Evolutionary conservation across 2,329 filamentous ascomycete species (phyloP), one percentile per base, ranked within the genome.

Genomic region (Colletotrichum plurivorum): DNA sequence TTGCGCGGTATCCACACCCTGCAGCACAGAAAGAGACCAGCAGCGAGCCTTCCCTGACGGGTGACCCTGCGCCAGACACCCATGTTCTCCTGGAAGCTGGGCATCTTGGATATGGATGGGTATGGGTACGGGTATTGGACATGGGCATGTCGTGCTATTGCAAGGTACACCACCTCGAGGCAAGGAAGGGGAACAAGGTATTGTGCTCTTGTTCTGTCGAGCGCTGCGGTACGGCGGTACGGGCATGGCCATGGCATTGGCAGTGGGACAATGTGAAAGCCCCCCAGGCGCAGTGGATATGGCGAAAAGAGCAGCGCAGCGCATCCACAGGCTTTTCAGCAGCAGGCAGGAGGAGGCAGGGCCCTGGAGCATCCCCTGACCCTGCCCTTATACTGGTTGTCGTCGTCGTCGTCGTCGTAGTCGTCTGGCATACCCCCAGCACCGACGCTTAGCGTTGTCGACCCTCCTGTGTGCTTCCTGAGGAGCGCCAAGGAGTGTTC

Each of bases 11-110:
- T 59, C 54, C 66, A 65, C 64, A 52, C 45, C 48, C 52, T 65
- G 61, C 54, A 69, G 31, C 54, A 54, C 46, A 68, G 43, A 68
- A 36, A 54, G 60, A 36, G 53, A 55, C 61, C 48, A 66, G 9
- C 43, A 49, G 62, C 66, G 61, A 69, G 66, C 60, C 65, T 68
- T 54, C 60, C 61, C 41, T 68, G 65, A 68, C 54, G 60, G 60
- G 60, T 65, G 65, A 68, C 65, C 60, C 60, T 68, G 46, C 48
- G 43, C 60, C 60, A 49, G 53, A 65, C 65, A 64, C 41, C 53
- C 52, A 53, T 20, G 48, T 41, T 39, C 31, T 36, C 31, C 31
- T 36, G 31, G 10, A 36, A 16, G 58, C 58, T 62, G 39, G 31
- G 53, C 6, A 45, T 39, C 27, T 7, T 39, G 48, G 49, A 31